Conservation (phyloP, 192 early-diverging fungal species). For the Haplosporangium gracile region DNA sequence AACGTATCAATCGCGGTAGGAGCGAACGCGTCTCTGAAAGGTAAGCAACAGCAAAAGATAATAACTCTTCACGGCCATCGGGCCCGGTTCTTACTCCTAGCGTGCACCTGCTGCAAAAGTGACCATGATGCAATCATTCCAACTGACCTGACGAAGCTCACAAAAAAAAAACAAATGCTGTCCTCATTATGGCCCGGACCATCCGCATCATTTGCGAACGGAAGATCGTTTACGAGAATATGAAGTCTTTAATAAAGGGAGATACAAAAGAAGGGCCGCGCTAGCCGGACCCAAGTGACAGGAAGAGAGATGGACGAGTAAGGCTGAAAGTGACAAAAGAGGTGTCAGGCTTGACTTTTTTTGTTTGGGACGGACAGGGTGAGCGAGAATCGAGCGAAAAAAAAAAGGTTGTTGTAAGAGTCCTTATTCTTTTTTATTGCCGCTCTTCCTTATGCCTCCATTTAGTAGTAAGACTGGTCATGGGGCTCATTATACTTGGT, state of each 20-base stretch:
- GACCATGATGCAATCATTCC: neutral
- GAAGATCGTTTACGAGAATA: neutral
- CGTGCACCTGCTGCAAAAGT: neutral
- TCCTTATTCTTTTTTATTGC: neutral
- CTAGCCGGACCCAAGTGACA: neutral
- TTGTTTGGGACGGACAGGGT: neutral
- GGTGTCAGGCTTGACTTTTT: neutral
- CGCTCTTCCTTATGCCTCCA: too few relatives aligned
- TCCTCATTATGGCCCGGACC: neutral
- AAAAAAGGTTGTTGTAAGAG: too few relatives aligned
- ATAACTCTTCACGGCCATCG: neutral
- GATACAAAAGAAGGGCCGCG: too few relatives aligned
- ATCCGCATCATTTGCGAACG: neutral
- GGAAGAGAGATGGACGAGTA: neutral
- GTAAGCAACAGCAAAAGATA: neutral
- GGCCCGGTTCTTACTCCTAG: neutral
- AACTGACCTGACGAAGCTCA: neutral
- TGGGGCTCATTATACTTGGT: slow-evolving; percentile 24
- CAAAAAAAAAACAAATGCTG: neutral
- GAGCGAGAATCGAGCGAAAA: neutral
- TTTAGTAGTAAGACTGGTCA: slow-evolving; percentile 30
- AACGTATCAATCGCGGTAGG: neutral
- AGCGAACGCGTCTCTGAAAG: neutral
- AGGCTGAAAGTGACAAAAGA: neutral
- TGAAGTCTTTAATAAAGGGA: neutral